Evolutionary conservation across 108 stramenopile genomes (phyloP), one percentile per base, ranked within the genome.

Genomic region (Pinguiococcus pyrenoidosus): DNA sequence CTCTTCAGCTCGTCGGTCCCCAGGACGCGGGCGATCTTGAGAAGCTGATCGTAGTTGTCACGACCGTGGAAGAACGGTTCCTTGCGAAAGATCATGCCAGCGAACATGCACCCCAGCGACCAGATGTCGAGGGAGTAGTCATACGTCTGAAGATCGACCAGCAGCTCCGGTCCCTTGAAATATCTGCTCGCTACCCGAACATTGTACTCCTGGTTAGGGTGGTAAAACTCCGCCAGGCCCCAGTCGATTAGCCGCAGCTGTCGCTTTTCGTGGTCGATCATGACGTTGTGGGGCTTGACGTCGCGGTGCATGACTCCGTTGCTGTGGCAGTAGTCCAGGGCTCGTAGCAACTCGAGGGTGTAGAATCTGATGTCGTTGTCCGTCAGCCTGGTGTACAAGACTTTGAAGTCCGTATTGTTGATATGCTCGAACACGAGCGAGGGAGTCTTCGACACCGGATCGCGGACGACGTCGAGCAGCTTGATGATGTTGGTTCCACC

Each of bases 241-340:
- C 97, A 99, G 71, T 99, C 97, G 60, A 99, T 99, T 33, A 99
- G 69, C 21, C 97, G 78, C 29, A 99, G 75, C 75, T 92, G 84
- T 29, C 92, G 68, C 54, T 91, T 86, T 42, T 91, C 92, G 66
- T 96, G 93, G 69, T 99, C 94, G 62, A 99, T 96, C 91, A 96
- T 94, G 57, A 99, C 90, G 64, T 99, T 99, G 80, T 96, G 94
- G 12, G 98, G 98, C 72, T 99, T 99, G 48, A 99, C 92, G 76
- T 99, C 97, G 44, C 97, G 74, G 72, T 99, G 97, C 94, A 96
- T 96, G 40, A 99, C 93, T 28, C 97, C 97, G 68, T 99, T 96
- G 33, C 87, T 87, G 75, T 99, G 97, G 57, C 92, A 96, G 71
- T 90, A 96, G 74, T 99, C 97, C 39, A 99, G 77, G 1, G 94